These are phyloP conservation scores for Warburgia ugandensis DNA, from an alignment of 164 flowering plant species.

Conservation along the genomic window DNA sequence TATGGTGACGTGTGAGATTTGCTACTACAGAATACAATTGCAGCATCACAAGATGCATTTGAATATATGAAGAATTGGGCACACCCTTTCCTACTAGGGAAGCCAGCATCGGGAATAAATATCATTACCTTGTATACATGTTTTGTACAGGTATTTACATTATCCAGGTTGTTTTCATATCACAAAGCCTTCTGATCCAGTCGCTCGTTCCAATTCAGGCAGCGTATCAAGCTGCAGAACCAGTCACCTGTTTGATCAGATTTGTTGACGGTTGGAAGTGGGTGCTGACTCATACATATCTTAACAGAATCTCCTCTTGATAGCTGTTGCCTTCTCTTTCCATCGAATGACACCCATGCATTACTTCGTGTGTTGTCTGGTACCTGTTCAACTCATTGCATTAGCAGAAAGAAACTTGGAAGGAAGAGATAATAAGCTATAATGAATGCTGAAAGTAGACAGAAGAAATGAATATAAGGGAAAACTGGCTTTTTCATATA, in stretches of 20 bases:
- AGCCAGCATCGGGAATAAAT: conserved; percentile 10
- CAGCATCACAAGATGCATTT: background rate
- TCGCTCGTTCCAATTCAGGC: conserved; percentile 97
- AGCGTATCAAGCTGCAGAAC: conserved; percentile 94
- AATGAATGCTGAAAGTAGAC: no score
- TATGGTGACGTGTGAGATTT: no score
- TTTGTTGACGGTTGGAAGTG: conserved; percentile 96
- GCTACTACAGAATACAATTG: background rate
- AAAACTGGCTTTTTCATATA: no score
- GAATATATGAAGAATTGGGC: conserved; percentile 3
- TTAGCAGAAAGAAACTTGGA: background rate
- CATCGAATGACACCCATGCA: conserved; percentile 99
- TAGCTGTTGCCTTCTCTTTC: conserved; percentile 95
- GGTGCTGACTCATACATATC: conserved; percentile 90
- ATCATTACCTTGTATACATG: conserved; percentile 9
- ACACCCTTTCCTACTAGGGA: conserved; percentile 14
- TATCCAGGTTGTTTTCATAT: conserved; percentile 3
- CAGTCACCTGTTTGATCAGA: conserved; percentile 97
- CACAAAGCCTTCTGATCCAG: conserved; percentile 93
- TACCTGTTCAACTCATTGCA: conserved; percentile 38
- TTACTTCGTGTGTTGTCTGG: conserved; percentile 90
- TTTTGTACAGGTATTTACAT: conserved; percentile 38
- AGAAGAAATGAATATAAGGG: no score
- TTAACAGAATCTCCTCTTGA: conserved; percentile 85
- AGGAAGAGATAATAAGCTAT: background rate